Evolutionary conservation across 768 basidiomycete genomes (phyloP).

Genomic region (Lactarius trivialis): DNA sequence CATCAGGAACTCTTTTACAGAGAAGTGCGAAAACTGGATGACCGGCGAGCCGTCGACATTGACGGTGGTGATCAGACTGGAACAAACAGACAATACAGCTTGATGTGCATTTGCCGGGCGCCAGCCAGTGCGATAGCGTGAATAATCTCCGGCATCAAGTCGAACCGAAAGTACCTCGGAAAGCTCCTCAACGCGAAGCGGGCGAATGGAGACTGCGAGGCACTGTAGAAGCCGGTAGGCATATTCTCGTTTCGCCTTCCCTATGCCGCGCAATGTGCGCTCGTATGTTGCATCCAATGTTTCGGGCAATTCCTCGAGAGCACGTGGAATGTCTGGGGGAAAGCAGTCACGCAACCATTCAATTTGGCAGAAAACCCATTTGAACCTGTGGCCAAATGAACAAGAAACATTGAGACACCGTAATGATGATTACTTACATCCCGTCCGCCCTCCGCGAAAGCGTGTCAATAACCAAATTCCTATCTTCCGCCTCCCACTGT

Average conservation of each 20-base stretch:
- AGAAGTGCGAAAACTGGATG: constrained; percentile 4
- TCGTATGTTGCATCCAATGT: constrained; percentile 8
- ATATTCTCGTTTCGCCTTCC: background rate
- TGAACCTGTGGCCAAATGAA: background rate
- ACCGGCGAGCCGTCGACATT: background rate
- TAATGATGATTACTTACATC: background rate
- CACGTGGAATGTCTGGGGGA: background rate
- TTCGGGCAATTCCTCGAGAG: background rate
- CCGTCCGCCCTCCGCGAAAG: background rate
- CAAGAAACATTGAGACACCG: too few species aligned
- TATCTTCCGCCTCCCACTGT: background rate
- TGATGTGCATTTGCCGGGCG: background rate
- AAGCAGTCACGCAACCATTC: background rate
- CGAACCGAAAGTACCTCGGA: constrained; percentile 6
- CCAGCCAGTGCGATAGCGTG: background rate
- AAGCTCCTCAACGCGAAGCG: constrained; percentile 6
- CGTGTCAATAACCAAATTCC: background rate
- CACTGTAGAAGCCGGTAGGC: background rate
- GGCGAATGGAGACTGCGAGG: background rate
- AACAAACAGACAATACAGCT: background rate
- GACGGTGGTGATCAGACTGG: background rate
- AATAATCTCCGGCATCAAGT: background rate
- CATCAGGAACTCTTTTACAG: constrained; percentile 15
- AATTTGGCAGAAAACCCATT: constrained; percentile 3
- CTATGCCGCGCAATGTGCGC: background rate